A percentile compares a stretch with the other conserved stretches of the same genome.
phyloP scores from a whole-genome alignment of 2,329 filamentous ascomycete species.

The Coniochaeta ligniaria region DNA sequence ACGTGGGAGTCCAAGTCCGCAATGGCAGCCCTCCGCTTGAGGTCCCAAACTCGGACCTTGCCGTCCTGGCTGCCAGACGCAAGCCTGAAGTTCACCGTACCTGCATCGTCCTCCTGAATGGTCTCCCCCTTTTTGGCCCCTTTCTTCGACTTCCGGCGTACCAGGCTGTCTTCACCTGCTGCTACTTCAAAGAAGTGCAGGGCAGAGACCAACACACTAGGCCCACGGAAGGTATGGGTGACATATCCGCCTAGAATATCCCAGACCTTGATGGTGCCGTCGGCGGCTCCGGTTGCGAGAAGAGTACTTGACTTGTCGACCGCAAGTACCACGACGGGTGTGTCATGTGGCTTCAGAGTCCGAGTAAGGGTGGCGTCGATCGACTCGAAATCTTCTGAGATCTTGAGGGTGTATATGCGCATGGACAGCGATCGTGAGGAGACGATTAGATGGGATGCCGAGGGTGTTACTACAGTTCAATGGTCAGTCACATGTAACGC shows the following conservation, averaged over 20 bases:
- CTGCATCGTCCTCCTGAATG: slow-evolving; percentile 28
- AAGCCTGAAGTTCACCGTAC: slow-evolving; percentile 60
- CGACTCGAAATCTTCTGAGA: slow-evolving; percentile 45
- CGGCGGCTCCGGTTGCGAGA: slow-evolving; percentile 85
- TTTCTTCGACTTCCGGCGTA: slow-evolving; percentile 33
- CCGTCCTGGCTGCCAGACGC: slow-evolving; percentile 93
- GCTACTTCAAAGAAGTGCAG: slow-evolving; percentile 83
- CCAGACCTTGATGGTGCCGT: slow-evolving; percentile 94
- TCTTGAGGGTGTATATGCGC: slow-evolving; percentile 74
- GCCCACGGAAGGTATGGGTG: slow-evolving; percentile 92
- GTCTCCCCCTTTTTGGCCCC: slow-evolving; percentile 36
- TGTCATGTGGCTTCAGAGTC: slow-evolving; percentile 82
- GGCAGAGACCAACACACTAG: slow-evolving; percentile 84
- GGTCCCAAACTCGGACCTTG: slow-evolving; percentile 84
- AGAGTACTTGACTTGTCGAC: slow-evolving; percentile 84
- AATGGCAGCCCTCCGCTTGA: slow-evolving; percentile 72
- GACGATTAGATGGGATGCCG: slow-evolving; percentile 77
- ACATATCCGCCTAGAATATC: slow-evolving; percentile 85
- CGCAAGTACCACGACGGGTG: slow-evolving; percentile 80
- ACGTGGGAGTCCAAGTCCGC: slow-evolving; percentile 86
- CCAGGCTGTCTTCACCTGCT: slow-evolving; percentile 27
- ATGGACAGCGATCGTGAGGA: slow-evolving; percentile 95
- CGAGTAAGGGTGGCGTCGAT: slow-evolving; percentile 64
- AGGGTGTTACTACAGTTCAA: slow-evolving; percentile 66
- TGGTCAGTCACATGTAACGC: slow-evolving; percentile 7